Conservation (phyloP, 805 yeast species). For the Spathaspora hagerdaliae region DNA sequence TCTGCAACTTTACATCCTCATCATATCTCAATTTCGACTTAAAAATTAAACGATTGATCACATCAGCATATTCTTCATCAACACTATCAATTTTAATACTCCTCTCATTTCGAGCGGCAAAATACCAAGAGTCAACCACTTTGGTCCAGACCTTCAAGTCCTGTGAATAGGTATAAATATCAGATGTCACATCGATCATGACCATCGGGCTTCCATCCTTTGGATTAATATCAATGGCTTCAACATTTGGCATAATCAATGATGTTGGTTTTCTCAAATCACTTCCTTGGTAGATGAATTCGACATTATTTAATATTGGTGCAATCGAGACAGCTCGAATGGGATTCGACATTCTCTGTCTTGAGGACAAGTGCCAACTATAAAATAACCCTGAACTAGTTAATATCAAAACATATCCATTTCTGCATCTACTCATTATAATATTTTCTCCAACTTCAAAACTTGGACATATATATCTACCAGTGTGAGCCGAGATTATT, state of each 20-base stretch:
- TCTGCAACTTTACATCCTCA: slow-evolving; percentile 1
- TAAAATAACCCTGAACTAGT: slow-evolving; percentile 50
- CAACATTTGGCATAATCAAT: slow-evolving; percentile 14
- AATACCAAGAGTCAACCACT: slow-evolving; percentile 45
- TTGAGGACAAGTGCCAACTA: slow-evolving; percentile 44
- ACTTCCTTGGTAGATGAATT: slow-evolving; percentile 1
- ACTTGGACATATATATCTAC: slow-evolving; percentile 43
- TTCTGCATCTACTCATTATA: slow-evolving; percentile 30
- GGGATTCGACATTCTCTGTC: slow-evolving; percentile 8
- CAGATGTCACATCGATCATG: slow-evolving; percentile 27
- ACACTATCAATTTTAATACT: not conserved
- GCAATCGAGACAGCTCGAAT: slow-evolving; percentile 45
- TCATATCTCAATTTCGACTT: slow-evolving; percentile 1
- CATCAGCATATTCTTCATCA: not conserved
- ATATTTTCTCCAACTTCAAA: slow-evolving; percentile 51
- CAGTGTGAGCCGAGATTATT: slow-evolving; percentile 40
- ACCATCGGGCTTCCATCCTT: slow-evolving; percentile 41
- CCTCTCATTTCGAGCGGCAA: slow-evolving; percentile 1
- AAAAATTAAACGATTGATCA: slow-evolving; percentile 2
- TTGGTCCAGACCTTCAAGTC: slow-evolving; percentile 46
- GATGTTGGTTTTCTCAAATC: slow-evolving; percentile 3
- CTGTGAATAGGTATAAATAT: slow-evolving; percentile 40
- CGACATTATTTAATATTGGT: slow-evolving; percentile 41
- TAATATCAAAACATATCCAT: slow-evolving; percentile 36
- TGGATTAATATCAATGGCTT: slow-evolving; percentile 27